Evolutionary conservation across 2,329 filamentous ascomycete species (phyloP), one percentile per base, ranked within the genome.

Genomic region (Ophiocordyceps camponoti-saundersi): DNA sequence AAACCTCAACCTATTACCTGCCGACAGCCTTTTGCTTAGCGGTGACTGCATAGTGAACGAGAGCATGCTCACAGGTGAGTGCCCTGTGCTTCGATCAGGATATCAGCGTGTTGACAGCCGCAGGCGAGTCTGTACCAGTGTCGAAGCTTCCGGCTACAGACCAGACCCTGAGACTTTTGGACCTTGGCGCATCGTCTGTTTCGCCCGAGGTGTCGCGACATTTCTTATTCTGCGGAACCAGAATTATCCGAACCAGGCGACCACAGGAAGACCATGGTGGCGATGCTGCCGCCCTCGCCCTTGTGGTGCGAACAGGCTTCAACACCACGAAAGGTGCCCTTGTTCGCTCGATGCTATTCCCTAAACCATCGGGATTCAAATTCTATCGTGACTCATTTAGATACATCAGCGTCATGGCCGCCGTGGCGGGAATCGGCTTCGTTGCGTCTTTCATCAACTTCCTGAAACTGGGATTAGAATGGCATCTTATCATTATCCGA

Each of bases 1-100:
- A 2, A 87, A 82, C 16, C 70, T 98, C 23, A 77, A 77, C 3
- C 85, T 94, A 55, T 84, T 96, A 51, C 92, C 92, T 1, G 92
- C 86, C 57, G 92, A 98, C 62, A 94, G 90, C 61, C 68, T 98
- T 32, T 68, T 98, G 6, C 72, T 98, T 0, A 86, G 85, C 46
- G 93, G 92, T 40, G 93, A 98, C 64, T 95, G 89, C 57, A 96
- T 98, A 51, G 89, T 98, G 53, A 98, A 98, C 57, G 92, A 98
- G 65, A 96, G 92, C 65, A 98, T 98, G 92, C 76, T 98, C 34
- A 98, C 92, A 39, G 64, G 64, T 64, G 53, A 46, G 54, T n/a
- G 5, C 16, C 32, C n/a, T 7, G 30, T 6, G 3, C 40, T 42
- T 36, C 12, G 22, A 22, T 30, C 3, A 10, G 11, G 8, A 1